Evolutionary conservation across 805 yeast genomes (phyloP), one percentile per base, ranked within the genome.

Genomic region (Myxozyma lipomycoides): DNA sequence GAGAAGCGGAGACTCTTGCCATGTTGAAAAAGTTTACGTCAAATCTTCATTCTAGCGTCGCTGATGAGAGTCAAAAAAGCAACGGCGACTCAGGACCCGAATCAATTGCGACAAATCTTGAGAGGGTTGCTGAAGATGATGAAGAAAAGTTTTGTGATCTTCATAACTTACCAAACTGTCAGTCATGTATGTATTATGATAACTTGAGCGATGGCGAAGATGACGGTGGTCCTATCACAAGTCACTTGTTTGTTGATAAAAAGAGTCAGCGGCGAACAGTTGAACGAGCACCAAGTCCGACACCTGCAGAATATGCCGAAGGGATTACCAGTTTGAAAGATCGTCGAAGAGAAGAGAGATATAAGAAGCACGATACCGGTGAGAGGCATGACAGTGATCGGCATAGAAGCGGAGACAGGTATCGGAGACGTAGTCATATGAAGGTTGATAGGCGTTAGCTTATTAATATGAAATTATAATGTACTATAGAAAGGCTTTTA

Each of bases 1-100:
- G 72, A 44, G 72, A 70, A 41, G 43, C 40, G 12, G 62, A 63
- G 25, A 69, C 73, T 0, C 46, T 64, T 15, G 56, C 48, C 2
- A 45, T 62, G 46, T 56, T 71, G 22, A 52, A 57, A 4, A 53
- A 55, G 23, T 70, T 70, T 54, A 56, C 60, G 40, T 15, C 55
- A 5, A 65, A 66, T 39, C 54, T 66, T 3, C 48, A 39, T 17
- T 17, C 58, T 7, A 35, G n/a, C 18, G n/a, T 6, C 7, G 15
- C 38, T n/a, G 38, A 7, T 35, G 32, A 28, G 12, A 5, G 42
- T 17, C n/a, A 15, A 6, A 36, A 12, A 9, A 28, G 12, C 32
- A 12, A 28, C 32, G 12, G 7, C 12, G 32, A 28, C 4, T 49
- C 49, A 7, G 41, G 41, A 17, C 46, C 51, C 10, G 49, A 43